Base-by-base conservation (phyloP, 495 filamentous ascomycete species). In the Parathielavia appendiculata region DNA sequence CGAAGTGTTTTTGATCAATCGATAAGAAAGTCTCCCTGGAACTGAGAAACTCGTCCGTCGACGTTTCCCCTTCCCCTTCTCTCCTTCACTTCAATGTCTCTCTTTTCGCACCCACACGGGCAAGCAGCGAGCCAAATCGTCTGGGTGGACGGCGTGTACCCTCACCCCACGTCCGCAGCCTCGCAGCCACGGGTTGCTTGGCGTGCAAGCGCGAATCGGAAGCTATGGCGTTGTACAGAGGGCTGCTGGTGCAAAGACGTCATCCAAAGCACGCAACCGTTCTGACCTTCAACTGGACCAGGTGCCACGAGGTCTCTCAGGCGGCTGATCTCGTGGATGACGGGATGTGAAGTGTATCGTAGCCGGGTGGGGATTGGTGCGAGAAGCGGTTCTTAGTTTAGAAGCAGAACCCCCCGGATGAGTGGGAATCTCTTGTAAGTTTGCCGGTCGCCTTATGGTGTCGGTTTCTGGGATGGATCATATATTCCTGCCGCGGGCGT, bases 191-290 rank as follows among this genome's bases (percentile, higher is more conserved):
- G 22, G 19, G 56, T 23, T 11, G 36, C 58, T 62, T 61, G 52
- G 62, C 57, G 55, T 55, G 63, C 52, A 41, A 13, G 45, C 40
- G 22, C 53, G 57, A 63, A 59, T 60, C 57, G 54, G 57, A 54
- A 16, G 16, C 10, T 30, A 38, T 50, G 57, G 54, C 34, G 54
- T 14, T 19, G 53, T 38, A 17, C 20, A 45, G n/a, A 5, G 35
- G 55, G 32, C 11, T 39, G 51, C 20, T 22, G 50, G 54, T 20
- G 56, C 30, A 35, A 62, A 66, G 68, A 61, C 66, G 67, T 64
- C 63, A 68, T 64, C 46, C 48, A 65, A 41, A 64, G 66, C 68
- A 70, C 64, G 68, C 66, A 64, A 70, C 65, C 64, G 54, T 49
- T 39, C 54, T 32, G n/a, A 17, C 51, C 40, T 60, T 46, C 53